Evolutionary conservation across 306 rosid species (phyloP).

Genomic region (cucumber (Cucumis sativus)): Cucumber_9930_V3 NC_026659.2:27632001-27632500

Average conservation of each 20-base stretch:
- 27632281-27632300: slow-evolving; percentile 17
- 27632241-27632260: slow-evolving; percentile 73
- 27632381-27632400: slow-evolving; percentile 99
- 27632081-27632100: neutral
- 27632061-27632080: neutral
- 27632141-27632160: slow-evolving; percentile 11
- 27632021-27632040: neutral
- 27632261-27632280: slow-evolving; percentile 27
- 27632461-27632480: slow-evolving; percentile 29
- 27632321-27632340: neutral
- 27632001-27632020: neutral
- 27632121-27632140: neutral
- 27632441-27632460: slow-evolving; percentile 99
- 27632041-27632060: neutral
- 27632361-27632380: slow-evolving; percentile 22
- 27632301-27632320: slow-evolving; percentile 9
- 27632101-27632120: neutral
- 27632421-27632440: slow-evolving; percentile 76
- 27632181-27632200: slow-evolving; percentile 71
- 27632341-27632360: slow-evolving; percentile 15
- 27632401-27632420: slow-evolving; percentile 99
- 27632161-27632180: slow-evolving; percentile 95
- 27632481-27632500: slow-evolving; percentile 78
- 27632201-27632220: slow-evolving; percentile 89
- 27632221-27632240: slow-evolving; percentile 96